These are phyloP conservation scores for Dendrobium nobile DNA, from an alignment of 106 monocot species.

Conservation along the genomic window DNA sequence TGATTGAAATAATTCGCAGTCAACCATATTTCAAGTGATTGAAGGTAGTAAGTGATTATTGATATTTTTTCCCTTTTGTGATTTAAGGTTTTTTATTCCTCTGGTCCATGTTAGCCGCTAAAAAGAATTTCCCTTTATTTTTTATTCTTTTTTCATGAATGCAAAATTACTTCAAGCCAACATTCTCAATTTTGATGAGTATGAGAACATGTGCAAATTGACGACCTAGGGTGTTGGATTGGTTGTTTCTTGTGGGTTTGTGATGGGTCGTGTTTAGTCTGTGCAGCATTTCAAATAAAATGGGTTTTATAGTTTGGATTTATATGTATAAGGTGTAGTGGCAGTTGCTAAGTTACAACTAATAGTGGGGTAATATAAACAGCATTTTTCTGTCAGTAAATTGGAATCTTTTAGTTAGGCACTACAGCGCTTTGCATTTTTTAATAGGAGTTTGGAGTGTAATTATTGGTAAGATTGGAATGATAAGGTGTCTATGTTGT, in stretches of 20 bases:
- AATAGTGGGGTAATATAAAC: not conserved
- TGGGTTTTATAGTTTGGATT: not conserved
- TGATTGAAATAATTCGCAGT: no score
- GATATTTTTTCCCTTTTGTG: not conserved
- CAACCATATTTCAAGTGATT: not conserved
- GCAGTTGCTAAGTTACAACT: not conserved
- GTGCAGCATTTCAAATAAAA: not conserved
- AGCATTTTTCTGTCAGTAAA: not conserved
- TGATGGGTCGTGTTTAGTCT: not conserved
- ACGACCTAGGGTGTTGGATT: not conserved
- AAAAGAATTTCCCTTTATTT: not conserved
- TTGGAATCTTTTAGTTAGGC: not conserved
- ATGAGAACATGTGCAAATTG: not conserved
- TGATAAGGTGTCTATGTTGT: not conserved
- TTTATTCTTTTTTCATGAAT: not conserved
- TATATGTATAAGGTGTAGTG: not conserved
- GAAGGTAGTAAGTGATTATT: not conserved
- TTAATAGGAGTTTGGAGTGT: not conserved
- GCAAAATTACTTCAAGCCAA: slow-evolving; percentile 2
- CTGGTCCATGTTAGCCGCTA: not conserved
- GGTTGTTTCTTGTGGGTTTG: not conserved
- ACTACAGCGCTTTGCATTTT: not conserved
- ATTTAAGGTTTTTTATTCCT: not conserved
- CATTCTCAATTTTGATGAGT: not conserved
- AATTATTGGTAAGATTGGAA: not conserved